These are phyloP conservation scores for Cochliopodium minus DNA, from an alignment of 208 protist species.

Conservation along the genomic window DNA sequence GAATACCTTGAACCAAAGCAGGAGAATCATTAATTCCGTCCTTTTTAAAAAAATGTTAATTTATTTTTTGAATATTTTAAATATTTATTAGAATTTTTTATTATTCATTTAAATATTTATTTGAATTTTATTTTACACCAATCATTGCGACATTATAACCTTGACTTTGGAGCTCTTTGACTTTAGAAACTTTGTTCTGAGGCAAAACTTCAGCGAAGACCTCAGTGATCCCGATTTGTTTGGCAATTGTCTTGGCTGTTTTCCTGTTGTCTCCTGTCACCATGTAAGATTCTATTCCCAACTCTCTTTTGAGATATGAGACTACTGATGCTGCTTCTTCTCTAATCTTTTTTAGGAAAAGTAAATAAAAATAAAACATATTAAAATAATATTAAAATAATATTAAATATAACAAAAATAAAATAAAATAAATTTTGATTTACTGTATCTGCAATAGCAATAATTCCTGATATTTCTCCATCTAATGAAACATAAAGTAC, in stretches of 20 bases:
- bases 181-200: conserved; percentile 47
- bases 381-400: too few species aligned
- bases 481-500: too few species aligned
- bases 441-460: too few species aligned
- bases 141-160: background rate
- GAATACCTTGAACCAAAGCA: conserved; percentile 38
- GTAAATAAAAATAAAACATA: too few species aligned
- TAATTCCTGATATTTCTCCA: too few species aligned
- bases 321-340: conserved; percentile 57
- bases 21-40: conserved; percentile 63
- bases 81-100: too few species aligned
- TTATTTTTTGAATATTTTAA: too few species aligned
- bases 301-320: conserved; percentile 30
- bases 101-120: background rate
- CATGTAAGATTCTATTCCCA: conserved; percentile 39
- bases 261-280: conserved; percentile 52
- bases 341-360: too few species aligned
- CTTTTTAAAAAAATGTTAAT: too few species aligned
- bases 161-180: conserved; percentile 41
- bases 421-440: too few species aligned
- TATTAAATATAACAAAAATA: too few species aligned
- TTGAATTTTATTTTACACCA: background rate
- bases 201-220: conserved; percentile 58
- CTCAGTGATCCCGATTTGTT: conserved; percentile 48
- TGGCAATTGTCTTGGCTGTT: conserved; percentile 38